Conservation (phyloP, 2,329 filamentous ascomycete species). For the Cytospora leucostoma region DNA sequence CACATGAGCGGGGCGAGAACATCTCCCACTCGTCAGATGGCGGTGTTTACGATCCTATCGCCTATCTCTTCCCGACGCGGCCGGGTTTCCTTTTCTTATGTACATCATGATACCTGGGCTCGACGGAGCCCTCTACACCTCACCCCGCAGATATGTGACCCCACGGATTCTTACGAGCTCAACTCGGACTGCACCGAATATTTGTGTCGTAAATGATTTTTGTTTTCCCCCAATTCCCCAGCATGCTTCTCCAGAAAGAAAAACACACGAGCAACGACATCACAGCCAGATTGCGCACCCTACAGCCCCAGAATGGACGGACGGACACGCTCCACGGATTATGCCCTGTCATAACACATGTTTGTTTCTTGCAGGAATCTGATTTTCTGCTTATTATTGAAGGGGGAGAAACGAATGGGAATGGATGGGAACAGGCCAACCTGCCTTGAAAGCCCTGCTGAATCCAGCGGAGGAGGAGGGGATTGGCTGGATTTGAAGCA, state of each 20-base stretch:
- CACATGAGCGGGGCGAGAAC: background rate
- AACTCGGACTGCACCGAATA: constrained; percentile 9
- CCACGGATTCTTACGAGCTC: constrained; percentile 14
- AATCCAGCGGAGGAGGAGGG: background rate
- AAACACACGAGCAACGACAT: constrained; percentile 4
- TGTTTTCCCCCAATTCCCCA: background rate
- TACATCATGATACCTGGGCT: constrained; percentile 29
- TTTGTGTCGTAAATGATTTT: constrained; percentile 7
- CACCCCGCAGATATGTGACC: background rate
- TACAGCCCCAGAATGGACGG: background rate
- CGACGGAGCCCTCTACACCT: constrained; percentile 16
- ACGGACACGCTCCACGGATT: background rate
- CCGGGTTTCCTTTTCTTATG: constrained; percentile 15
- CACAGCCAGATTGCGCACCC: background rate
- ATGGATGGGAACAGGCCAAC: background rate
- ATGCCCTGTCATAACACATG: constrained; percentile 14
- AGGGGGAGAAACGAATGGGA: constrained; percentile 3
- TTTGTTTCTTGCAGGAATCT: constrained; percentile 16
- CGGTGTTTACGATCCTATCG: constrained; percentile 4
- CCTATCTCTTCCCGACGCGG: background rate
- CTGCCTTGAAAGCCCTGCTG: background rate
- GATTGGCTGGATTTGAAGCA: background rate
- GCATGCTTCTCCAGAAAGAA: background rate
- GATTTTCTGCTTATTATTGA: constrained; percentile 5
- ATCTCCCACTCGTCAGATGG: background rate